These are phyloP conservation scores for Aureobasidium sp. DNA, from an alignment of 2,329 filamentous ascomycete genomes.

Conservation along the genomic window DNA sequence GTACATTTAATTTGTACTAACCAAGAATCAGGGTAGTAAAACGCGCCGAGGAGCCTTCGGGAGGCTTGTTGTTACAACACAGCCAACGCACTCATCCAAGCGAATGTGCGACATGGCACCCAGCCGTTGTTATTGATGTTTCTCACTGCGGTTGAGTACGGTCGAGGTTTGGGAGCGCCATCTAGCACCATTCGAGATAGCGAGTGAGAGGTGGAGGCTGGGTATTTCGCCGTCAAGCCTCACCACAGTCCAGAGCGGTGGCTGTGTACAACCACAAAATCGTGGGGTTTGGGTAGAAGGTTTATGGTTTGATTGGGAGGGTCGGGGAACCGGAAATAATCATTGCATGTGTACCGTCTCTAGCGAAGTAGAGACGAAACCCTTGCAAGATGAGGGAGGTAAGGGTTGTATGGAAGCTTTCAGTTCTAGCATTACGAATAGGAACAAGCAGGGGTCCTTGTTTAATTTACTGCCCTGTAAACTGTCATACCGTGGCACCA, in stretches of 20 bases:
- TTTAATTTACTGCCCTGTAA: constrained; percentile 7
- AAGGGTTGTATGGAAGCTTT: neutral
- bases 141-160: neutral
- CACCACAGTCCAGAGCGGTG: neutral
- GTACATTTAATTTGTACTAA: neutral
- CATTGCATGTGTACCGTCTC: neutral
- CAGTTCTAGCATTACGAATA: neutral
- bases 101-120: neutral
- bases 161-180: neutral
- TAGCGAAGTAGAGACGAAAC: neutral
- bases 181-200: neutral
- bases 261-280: neutral
- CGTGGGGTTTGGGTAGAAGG: neutral
- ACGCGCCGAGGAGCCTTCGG: neutral
- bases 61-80: neutral
- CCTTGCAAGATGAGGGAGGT: neutral
- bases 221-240: neutral
- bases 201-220: neutral
- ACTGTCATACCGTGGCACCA: constrained; percentile 7
- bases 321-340: neutral
- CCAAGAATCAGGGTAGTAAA: neutral
- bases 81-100: neutral
- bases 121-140: neutral
- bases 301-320: neutral
- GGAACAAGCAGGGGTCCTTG: constrained; percentile 1